Percentiles rank a stretch among this genome's conserved stretches.
Conservation (phyloP, 2,329 filamentous ascomycete genomes). For the Apiospora hydei region DNA sequence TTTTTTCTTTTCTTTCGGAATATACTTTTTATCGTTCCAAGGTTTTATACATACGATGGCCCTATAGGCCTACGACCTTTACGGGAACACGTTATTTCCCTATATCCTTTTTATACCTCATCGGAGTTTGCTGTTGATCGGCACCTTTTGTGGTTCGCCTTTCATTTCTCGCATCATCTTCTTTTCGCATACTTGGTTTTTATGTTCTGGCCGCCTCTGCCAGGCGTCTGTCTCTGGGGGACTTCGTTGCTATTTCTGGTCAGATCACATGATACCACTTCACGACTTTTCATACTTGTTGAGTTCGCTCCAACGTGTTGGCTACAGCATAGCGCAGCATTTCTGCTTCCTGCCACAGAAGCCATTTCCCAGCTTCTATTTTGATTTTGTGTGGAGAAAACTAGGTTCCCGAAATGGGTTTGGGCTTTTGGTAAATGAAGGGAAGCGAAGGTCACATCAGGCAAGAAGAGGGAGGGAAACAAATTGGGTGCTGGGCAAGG, state of each 20-base stretch:
- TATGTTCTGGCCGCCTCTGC: conserved; percentile 2
- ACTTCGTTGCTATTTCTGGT: conserved; percentile 19
- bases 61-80: conserved; percentile 3
- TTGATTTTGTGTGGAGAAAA: not conserved
- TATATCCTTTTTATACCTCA: conserved; percentile 10
- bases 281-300: conserved; percentile 17
- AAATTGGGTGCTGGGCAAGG: not conserved
- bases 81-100: conserved; percentile 8
- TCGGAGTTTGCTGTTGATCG: conserved; percentile 4
- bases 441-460: not conserved
- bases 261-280: conserved; percentile 24
- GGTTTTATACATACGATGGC: not conserved
- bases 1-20: not conserved
- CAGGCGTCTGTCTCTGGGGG: not conserved
- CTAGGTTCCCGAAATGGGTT: not conserved
- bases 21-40: not conserved
- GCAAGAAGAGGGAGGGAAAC: conserved; percentile 8
- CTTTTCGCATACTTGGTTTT: not conserved
- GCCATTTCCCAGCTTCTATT: not conserved
- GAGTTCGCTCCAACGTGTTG: conserved; percentile 1
- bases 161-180: not conserved
- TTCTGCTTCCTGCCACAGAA: not conserved
- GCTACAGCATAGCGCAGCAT: conserved; percentile 22
- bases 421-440: not conserved
- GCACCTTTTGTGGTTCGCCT: not conserved